phyloP scores from a whole-genome alignment of 495 filamentous ascomycete species.

The Penicillium pancosmium region DNA sequence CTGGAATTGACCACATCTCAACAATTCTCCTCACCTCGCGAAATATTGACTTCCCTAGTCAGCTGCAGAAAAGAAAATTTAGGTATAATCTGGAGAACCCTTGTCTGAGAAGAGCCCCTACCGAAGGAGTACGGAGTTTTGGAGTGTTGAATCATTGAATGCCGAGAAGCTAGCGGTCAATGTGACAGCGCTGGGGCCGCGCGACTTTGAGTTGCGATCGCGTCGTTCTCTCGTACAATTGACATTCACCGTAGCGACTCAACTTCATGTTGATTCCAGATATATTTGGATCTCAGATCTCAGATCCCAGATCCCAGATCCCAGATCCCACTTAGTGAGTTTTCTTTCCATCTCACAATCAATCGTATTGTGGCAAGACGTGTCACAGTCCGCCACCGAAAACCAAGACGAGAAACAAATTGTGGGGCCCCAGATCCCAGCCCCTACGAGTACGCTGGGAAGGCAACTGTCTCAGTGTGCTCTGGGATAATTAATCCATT shows the following conservation, averaged over 20 bases:
- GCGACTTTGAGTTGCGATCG: background rate
- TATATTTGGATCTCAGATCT: too few relatives aligned
- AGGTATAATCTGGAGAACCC: too few relatives aligned
- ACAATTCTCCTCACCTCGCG: background rate
- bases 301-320: too few relatives aligned
- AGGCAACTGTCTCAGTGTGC: background rate
- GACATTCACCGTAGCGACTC: background rate
- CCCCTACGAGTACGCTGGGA: background rate
- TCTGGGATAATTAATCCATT: background rate
- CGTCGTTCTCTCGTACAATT: background rate
- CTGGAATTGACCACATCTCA: background rate
- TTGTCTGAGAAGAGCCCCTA: too few relatives aligned
- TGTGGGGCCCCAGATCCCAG: background rate
- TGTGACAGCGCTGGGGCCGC: background rate
- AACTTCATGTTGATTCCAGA: background rate
- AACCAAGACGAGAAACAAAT: background rate
- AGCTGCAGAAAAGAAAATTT: too few relatives aligned
- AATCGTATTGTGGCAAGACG: background rate
- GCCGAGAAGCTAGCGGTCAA: slow-evolving; percentile 3
- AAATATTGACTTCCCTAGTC: background rate
- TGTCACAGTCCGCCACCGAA: background rate
- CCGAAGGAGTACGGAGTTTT: too few relatives aligned
- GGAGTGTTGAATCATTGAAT: background rate
- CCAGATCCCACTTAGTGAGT: too few relatives aligned
- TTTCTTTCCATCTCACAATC: background rate